Base-by-base conservation (phyloP, 75 land plant genomes). In the Picea glauca region DNA sequence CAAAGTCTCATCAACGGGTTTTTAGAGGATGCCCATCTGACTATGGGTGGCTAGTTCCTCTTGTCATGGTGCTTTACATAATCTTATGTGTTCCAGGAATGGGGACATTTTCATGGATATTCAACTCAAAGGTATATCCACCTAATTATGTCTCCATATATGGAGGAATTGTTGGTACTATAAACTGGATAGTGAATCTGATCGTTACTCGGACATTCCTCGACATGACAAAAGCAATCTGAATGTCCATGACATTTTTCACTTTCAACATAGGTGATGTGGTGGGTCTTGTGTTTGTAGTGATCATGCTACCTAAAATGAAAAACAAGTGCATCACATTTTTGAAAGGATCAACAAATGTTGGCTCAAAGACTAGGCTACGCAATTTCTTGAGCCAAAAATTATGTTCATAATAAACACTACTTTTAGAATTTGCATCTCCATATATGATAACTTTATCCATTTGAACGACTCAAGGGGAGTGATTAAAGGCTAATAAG, bases 61-160 rank as follows among this genome's bases (percentile, higher is more conserved):
- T 86, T 0, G 86, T 89, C 7, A 79, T 94, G 3, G 93, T 81
- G 58, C 23, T 79, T 11, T 90, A 93, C 89, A 94, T 89, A 30
- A 85, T 88, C 58, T 75, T 81, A 0, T 87, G 84, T 79, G 80
- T 95, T 0, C 94, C 94, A 0, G 97, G 91, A 3, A 92, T 90
- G 97, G 94, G 94, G 32, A 88, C 94, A 0, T 90, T 89, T 4
- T 96, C 98, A 0, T 96, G 96, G 98, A 85, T 95, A 6, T 84
- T 96, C 58, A 96, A 96, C 86, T 91, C 94, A 0, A 96, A 96
- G 81, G 91, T 96, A 26, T 96, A 96, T 77, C 96, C 98, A 3
- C 62, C 91, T 62, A 83, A 83, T 66, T 93, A 79, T 81, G 76
- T 93, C 66, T 95, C 93, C 0, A 6, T 90, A 64, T 93, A 96